Base-by-base conservation (phyloP, 2,329 filamentous ascomycete species). In the Arthroderma sp. region DNA sequence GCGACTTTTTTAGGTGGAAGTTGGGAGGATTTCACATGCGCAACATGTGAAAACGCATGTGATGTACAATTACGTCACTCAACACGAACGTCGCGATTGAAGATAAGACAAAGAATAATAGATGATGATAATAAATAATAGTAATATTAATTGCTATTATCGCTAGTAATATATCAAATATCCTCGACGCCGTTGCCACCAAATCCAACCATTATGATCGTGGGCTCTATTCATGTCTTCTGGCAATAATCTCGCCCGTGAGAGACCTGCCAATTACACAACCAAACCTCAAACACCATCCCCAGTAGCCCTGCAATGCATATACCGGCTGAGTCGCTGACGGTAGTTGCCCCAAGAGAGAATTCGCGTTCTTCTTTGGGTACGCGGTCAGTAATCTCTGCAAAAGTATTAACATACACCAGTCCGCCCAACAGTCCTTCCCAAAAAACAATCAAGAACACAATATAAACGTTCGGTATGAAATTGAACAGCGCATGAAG, bases 381-480 rank as follows among this genome's bases (percentile, higher is more conserved):
- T 0, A 96, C 84, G 5, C 84, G 83, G 65, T 96, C 89, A 69
- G 89, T 86, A 61, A 98, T 96, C 68, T 94, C 88, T 0, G 91
- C 89, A 71, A 97, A 98, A 0, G 91, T 95, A 66, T 91, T 95
- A 59, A 97, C 91, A 66, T 98, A 98, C 0, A 97, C 93, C 2
- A 89, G 78, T 0, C 93, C 93, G 0, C 93, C 93, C 0, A 98
- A 76, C 11, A 97, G 71, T 0, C 93, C 93, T 70, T 97, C 93
- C 91, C 91, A 97, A 67, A 97, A 93, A 19, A 96, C 78, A 60
- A 97, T 76, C 21, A 81, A 59, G 66, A 95, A 96, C 0, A 97
- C 77, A n/a, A 95, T 65, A 68, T 89, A 96, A 23, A 96, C 87
- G 25, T 77, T 87, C 0, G 91, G 91, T 15, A 97, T 81, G 67